phyloP scores from a whole-genome alignment of 2,329 filamentous ascomycete species.

The Mycogone perniciosa region DNA sequence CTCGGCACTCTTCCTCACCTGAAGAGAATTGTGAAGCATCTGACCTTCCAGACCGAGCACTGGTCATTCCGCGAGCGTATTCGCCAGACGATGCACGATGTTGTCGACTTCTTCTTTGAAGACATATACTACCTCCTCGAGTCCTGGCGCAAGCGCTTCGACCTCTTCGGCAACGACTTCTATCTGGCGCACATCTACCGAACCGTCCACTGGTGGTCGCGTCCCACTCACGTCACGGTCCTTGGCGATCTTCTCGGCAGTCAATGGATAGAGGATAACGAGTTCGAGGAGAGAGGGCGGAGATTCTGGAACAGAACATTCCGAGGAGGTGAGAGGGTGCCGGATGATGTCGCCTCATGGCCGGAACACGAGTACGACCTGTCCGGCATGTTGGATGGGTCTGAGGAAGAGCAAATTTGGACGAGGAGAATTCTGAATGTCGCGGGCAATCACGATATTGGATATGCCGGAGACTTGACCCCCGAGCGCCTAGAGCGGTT shows the following conservation, averaged over 20 bases:
- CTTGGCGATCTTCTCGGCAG: slow-evolving; percentile 88
- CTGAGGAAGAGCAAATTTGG: slow-evolving; percentile 53
- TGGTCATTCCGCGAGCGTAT: slow-evolving; percentile 45
- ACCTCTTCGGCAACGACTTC: slow-evolving; percentile 88
- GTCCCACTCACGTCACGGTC: slow-evolving; percentile 80
- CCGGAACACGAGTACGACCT: slow-evolving; percentile 45
- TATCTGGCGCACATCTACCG: slow-evolving; percentile 93
- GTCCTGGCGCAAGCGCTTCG: slow-evolving; percentile 70
- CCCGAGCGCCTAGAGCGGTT: slow-evolving; percentile 71
- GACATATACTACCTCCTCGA: slow-evolving; percentile 64
- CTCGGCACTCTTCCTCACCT: slow-evolving; percentile 50
- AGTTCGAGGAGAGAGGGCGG: slow-evolving; percentile 67
- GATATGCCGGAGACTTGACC: slow-evolving; percentile 88
- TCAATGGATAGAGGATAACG: slow-evolving; percentile 84
- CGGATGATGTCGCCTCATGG: slow-evolving; percentile 45
- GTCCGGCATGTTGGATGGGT: slow-evolving; percentile 41
- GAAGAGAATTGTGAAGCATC: slow-evolving; percentile 38
- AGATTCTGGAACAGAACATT: slow-evolving; percentile 82
- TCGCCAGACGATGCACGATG: slow-evolving; percentile 49
- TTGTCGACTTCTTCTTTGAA: slow-evolving; percentile 55
- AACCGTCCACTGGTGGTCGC: slow-evolving; percentile 73
- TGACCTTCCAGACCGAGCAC: slow-evolving; percentile 41
- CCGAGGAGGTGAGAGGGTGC: slow-evolving; percentile 57
- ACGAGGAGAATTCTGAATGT: slow-evolving; percentile 76
- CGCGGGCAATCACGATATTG: slow-evolving; percentile 92